These are phyloP conservation scores for Lizonia empirigonia DNA, from an alignment of 2,329 filamentous ascomycete species.

Conservation along the genomic window DNA sequence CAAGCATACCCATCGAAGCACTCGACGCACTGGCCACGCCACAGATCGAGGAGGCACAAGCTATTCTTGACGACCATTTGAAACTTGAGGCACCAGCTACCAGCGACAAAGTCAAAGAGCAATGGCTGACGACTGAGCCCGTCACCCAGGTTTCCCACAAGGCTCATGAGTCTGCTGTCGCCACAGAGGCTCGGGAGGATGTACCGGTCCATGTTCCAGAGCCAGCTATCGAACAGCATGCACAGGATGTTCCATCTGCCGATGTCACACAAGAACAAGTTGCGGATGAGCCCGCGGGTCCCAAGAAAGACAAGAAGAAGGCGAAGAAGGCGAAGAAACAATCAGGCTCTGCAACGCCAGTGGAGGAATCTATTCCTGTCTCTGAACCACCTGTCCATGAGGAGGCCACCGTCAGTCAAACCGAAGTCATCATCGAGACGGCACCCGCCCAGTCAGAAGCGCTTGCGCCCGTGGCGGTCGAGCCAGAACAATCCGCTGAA, in stretches of 20 bases:
- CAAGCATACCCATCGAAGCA: not conserved
- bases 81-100: not conserved
- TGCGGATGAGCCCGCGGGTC: conserved; percentile 11
- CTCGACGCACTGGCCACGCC: not conserved
- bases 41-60: conserved; percentile 1
- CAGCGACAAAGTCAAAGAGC: not conserved
- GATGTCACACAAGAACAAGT: not conserved
- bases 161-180: not conserved
- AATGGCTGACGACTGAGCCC: not conserved
- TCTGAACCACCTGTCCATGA: not conserved
- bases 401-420: not conserved
- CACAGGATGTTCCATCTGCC: not conserved
- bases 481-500: conserved; percentile 2
- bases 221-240: not conserved
- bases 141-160: not conserved
- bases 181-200: not conserved
- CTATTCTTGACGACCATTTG: not conserved
- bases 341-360: conserved; percentile 20
- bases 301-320: conserved; percentile 34
- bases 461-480: not conserved
- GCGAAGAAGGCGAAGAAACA: conserved; percentile 27
- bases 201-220: not conserved
- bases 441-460: not conserved
- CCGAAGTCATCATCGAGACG: not conserved
- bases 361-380: conserved; percentile 5